Percentiles rank a stretch among this genome's conserved stretches.
Evolutionary conservation across 257 asterid genomes (phyloP).

Genomic region (Rhazya stricta): DNA sequence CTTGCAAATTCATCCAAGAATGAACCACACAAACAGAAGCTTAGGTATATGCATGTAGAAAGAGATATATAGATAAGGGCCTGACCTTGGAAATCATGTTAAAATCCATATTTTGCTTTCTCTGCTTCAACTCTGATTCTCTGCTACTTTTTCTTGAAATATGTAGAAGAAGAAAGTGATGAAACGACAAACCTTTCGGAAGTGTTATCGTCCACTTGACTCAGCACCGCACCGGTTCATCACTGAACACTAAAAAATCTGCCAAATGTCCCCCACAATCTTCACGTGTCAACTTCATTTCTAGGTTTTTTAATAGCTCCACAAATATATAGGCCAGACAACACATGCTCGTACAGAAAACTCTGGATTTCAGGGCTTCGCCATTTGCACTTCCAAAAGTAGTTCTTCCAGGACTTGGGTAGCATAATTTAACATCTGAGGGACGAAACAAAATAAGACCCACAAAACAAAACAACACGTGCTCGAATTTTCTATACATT

Average conservation of each 20-base stretch:
- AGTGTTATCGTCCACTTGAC: background rate
- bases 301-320: background rate
- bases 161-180: background rate
- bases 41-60: background rate
- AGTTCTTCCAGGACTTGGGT: too few relatives aligned
- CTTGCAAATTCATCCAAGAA: background rate
- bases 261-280: background rate
- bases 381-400: too few relatives aligned
- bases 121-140: background rate
- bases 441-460: too few relatives aligned
- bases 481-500: too few relatives aligned
- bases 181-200: background rate
- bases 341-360: too few relatives aligned
- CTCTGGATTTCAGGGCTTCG: too few relatives aligned
- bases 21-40: background rate
- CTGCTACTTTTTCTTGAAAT: background rate
- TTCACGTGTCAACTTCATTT: conserved; percentile 1
- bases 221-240: background rate
- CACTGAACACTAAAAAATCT: background rate
- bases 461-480: too few relatives aligned
- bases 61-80: background rate
- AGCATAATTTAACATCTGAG: too few relatives aligned
- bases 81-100: background rate
- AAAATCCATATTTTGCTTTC: background rate
- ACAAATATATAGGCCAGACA: background rate